A percentile compares a stretch with the other conserved stretches of the same genome.
These are phyloP conservation scores for Tolypocladium ophioglossoides DNA, from an alignment of 2,329 filamentous ascomycete species.

Conservation along the genomic window DNA sequence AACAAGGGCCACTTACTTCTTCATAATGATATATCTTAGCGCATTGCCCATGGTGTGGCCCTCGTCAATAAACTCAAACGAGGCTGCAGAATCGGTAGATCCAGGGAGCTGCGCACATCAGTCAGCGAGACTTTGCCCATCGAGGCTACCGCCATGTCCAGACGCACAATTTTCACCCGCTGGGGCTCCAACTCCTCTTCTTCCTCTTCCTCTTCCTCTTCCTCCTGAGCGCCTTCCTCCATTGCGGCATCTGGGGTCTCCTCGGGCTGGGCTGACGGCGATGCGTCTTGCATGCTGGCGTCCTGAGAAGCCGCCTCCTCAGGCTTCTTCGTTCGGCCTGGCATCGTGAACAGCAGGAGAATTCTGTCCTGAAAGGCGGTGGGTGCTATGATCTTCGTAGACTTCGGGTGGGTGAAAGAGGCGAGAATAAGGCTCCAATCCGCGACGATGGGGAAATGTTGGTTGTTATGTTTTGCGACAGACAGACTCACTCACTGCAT, in stretches of 20 bases:
- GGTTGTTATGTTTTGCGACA: background rate
- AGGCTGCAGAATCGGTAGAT: conserved; percentile 77
- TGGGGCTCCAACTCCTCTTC: conserved; percentile 40
- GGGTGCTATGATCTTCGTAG: background rate
- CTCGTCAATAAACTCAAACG: conserved; percentile 89
- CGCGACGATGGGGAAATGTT: background rate
- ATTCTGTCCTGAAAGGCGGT: background rate
- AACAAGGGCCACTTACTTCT: conserved; percentile 59
- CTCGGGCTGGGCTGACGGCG: conserved; percentile 25
- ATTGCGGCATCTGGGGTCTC: conserved; percentile 23
- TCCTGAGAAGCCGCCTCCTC: conserved; percentile 21
- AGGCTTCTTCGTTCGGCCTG: conserved; percentile 26
- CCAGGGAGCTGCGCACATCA: conserved; percentile 59
- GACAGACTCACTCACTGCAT: background rate
- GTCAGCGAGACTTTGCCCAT: conserved; percentile 3
- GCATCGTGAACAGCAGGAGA: conserved; percentile 19
- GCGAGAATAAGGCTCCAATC: background rate
- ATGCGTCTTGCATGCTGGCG: conserved; percentile 34
- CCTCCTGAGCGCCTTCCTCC: conserved; percentile 18
- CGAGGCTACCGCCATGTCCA: background rate
- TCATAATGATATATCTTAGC: conserved; percentile 92
- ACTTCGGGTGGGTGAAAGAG: background rate
- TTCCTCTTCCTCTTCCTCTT: conserved; percentile 31
- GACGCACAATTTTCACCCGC: conserved; percentile 52
- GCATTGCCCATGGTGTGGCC: conserved; percentile 95